Conservation (phyloP, 306 rosid species). For the Citrullus amarus region DNA sequence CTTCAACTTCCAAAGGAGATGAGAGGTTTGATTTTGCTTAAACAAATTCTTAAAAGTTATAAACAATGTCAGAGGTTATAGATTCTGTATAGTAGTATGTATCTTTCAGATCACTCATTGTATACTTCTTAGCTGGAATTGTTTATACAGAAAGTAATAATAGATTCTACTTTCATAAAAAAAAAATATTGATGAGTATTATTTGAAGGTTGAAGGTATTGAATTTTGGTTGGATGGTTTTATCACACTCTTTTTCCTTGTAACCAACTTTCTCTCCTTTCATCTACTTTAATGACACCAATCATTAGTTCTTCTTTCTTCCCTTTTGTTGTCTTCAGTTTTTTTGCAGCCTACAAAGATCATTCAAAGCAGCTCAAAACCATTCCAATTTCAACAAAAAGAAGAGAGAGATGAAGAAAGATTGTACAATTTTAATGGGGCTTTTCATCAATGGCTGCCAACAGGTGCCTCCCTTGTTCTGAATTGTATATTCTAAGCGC, state of each 20-base stretch:
- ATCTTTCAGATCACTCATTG: background rate
- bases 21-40: slow-evolving; percentile 10
- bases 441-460: background rate
- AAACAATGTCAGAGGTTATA: background rate
- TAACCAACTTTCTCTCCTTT: background rate
- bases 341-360: background rate
- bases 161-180: background rate
- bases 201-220: background rate
- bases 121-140: background rate
- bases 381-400: too few species aligned
- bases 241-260: background rate
- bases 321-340: background rate
- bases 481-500: background rate
- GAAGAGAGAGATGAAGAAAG: background rate
- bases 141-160: slow-evolving; percentile 5
- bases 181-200: background rate
- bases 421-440: background rate
- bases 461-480: background rate
- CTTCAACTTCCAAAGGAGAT: slow-evolving; percentile 98
- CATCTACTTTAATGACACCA: background rate
- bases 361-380: too few species aligned
- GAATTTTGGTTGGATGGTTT: background rate
- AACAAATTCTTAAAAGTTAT: background rate
- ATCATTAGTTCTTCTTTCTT: background rate
- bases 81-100: slow-evolving; percentile 4